Base-by-base conservation (phyloP, 306 rosid genomes). In the Casuarina cunninghamiana region DNA sequence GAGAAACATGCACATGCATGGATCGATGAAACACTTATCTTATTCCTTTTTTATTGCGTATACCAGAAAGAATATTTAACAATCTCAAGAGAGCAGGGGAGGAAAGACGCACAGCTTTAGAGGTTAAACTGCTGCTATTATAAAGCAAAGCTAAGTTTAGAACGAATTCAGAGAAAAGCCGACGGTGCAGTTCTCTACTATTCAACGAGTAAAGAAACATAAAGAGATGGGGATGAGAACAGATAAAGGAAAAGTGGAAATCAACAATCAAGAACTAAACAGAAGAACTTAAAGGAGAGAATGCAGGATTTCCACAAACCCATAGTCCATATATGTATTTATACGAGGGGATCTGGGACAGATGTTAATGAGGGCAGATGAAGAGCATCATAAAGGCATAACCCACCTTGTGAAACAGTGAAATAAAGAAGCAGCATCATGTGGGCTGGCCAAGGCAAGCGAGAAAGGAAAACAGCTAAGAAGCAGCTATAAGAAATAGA, bases 381-480 rank as follows among this genome's bases (percentile, higher is more conserved):
- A 35, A 53, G 74, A 5, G 21, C 26, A 35, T 10, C 19, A 68
- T 79, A 76, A 82, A 78, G 77, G 38, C 62, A 69, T 10, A 73
- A 49, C 62, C 77, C 78, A 74, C 71, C 76, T 77, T 39, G 83
- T 73, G 84, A 54, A 81, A 80, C 81, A 77, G 86, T 75, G 58
- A 76, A 86, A 42, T 83, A 83, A 84, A 78, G 83, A 71, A 71
- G 73, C 35, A 71, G 21, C 67, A 78, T 50, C 69, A 61, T 62
- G 79, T 58, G 76, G 62, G 65, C 73, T 51, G 82, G 10, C 71
- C 41, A 60, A 69, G 16, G 58, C 65, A 72, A 74, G 81, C 61
- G 74, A 60, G 60, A 58, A 54, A 77, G 44, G 50, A 76, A 6
- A 73, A 79, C 79, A 82, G 93, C 84, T 81, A 87, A 85, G 93